Conservation (phyloP, 768 basidiomycete species). For the Stropharia rugosoannulata region DNA sequence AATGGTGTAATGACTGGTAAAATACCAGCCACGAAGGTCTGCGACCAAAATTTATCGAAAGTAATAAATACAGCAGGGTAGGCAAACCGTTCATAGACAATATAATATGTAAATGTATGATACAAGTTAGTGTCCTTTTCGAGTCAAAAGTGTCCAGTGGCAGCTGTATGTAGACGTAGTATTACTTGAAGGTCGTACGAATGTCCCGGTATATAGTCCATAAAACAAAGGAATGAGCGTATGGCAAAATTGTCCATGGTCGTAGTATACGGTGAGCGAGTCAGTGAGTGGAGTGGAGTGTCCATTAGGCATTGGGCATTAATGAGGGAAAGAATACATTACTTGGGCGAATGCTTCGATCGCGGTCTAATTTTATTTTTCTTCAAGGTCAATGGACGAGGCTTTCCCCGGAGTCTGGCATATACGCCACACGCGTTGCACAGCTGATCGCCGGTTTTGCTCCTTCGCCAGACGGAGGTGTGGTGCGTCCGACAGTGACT, state of each 20-base stretch:
- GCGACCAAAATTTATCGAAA: neutral
- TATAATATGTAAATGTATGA: neutral
- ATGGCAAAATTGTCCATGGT: neutral
- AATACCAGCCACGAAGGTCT: too few species aligned
- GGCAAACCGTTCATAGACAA: neutral
- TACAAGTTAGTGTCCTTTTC: neutral
- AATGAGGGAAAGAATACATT: constrained; percentile 1
- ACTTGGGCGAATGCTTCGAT: constrained; percentile 39
- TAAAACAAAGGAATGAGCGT: too few species aligned
- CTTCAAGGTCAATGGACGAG: constrained; percentile 43
- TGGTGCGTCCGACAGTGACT: constrained; percentile 49
- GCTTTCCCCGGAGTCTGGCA: constrained; percentile 43
- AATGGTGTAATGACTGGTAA: too few species aligned
- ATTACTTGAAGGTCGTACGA: too few species aligned
- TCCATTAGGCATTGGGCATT: neutral
- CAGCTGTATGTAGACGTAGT: too few species aligned
- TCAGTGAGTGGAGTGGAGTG: too few species aligned
- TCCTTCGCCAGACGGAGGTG: constrained; percentile 50
- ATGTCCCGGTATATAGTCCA: too few species aligned
- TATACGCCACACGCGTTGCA: constrained; percentile 56
- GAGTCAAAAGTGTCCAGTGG: neutral
- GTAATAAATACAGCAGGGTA: neutral
- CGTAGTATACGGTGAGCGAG: neutral
- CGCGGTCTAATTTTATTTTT: constrained; percentile 49
- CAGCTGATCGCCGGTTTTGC: constrained; percentile 47